Evolutionary conservation across 73 alveolate genomes (phyloP).

Genomic region (Paramecium caudatum): DNA sequence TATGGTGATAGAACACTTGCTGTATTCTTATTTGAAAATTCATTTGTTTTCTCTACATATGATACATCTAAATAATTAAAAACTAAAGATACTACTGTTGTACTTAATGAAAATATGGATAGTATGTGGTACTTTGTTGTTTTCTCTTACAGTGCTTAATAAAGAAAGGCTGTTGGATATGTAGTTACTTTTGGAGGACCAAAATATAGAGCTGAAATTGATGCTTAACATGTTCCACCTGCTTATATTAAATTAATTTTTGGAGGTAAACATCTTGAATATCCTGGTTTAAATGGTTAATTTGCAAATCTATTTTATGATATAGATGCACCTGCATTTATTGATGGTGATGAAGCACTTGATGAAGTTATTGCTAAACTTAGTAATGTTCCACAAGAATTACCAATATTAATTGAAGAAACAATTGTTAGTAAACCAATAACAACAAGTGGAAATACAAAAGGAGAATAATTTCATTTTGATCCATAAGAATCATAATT

Average conservation of each 20-base stretch:
- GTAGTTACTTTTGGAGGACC: constrained; percentile 9
- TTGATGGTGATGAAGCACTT: constrained; percentile 33
- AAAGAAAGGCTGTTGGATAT: constrained; percentile 21
- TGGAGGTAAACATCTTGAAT: constrained; percentile 59
- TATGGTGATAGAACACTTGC: constrained; percentile 63
- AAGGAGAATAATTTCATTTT: constrained; percentile 7
- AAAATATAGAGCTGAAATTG: constrained; percentile 19
- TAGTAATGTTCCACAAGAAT: neutral
- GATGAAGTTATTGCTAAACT: neutral
- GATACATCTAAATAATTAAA: neutral
- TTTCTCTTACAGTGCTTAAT: constrained; percentile 21
- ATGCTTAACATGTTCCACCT: constrained; percentile 65
- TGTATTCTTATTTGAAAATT: neutral
- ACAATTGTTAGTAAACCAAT: constrained; percentile 8
- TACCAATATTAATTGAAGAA: constrained; percentile 1
- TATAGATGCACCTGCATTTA: constrained; percentile 68
- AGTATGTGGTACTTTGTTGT: constrained; percentile 27
- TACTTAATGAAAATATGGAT: constrained; percentile 38
- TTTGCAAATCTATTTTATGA: constrained; percentile 60
- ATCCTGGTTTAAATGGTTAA: constrained; percentile 49
- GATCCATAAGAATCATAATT: constrained; percentile 55
- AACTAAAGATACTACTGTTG: neutral
- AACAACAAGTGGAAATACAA: constrained; percentile 1
- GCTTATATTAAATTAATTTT: constrained; percentile 21
- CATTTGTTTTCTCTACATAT: constrained; percentile 55